Conservation (phyloP, 169 alveolate genomes). For the Plasmodium yoelii region DNA sequence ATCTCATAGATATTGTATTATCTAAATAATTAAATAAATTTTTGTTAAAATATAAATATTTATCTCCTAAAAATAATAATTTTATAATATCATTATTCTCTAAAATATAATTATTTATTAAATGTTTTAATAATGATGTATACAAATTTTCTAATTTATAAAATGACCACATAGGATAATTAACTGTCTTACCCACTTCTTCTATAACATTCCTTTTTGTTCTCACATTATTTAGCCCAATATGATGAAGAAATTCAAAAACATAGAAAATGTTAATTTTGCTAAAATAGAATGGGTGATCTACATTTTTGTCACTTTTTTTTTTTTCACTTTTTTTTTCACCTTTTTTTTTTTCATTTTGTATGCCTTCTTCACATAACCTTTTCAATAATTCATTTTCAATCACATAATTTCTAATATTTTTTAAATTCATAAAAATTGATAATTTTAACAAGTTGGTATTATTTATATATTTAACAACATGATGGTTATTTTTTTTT, state of each 20-base stretch:
- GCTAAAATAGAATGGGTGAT: not conserved
- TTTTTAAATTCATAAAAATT: slow-evolving; percentile 42
- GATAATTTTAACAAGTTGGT: slow-evolving; percentile 28
- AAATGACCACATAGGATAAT: not conserved
- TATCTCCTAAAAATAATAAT: slow-evolving; percentile 19
- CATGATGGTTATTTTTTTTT: slow-evolving; percentile 10
- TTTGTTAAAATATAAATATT: slow-evolving; percentile 37
- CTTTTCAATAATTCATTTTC: slow-evolving; percentile 56
- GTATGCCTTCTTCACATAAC: not conserved
- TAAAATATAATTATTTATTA: slow-evolving; percentile 8
- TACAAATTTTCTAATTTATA: slow-evolving; percentile 6
- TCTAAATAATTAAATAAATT: slow-evolving; percentile 27
- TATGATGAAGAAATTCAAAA: slow-evolving; percentile 56
- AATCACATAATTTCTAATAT: slow-evolving; percentile 2
- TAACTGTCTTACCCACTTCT: not conserved
- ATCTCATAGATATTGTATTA: slow-evolving; percentile 7
- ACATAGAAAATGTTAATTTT: slow-evolving; percentile 4
- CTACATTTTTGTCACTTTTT: no score
- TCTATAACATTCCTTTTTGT: not conserved
- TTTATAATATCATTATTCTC: slow-evolving; percentile 13
- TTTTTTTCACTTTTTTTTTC: not conserved
- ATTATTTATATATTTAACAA: slow-evolving; percentile 11
- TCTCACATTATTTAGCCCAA: slow-evolving; percentile 20
- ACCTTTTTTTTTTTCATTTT: not conserved
- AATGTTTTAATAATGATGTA: not conserved